phyloP scores from a whole-genome alignment of 345 rosid genomes.

The Cochlearia excelsa region DNA sequence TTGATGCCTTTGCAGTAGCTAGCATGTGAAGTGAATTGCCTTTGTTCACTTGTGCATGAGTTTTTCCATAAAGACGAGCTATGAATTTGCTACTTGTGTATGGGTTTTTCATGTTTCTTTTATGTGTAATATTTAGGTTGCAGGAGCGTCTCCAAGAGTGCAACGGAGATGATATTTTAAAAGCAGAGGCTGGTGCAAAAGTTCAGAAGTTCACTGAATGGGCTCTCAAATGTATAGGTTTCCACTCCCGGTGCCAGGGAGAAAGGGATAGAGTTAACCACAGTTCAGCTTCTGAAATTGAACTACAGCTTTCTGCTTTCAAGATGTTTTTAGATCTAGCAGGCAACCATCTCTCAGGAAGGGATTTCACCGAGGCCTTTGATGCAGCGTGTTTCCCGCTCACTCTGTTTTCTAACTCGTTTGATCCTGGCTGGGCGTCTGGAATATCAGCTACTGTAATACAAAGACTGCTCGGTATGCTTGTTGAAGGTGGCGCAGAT shows the following conservation, averaged over 20 bases:
- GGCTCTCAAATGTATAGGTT: slow-evolving; percentile 92
- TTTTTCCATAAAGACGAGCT: neutral
- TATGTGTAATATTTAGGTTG: slow-evolving; percentile 47
- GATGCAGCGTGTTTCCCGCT: slow-evolving; percentile 99
- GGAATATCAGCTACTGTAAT: slow-evolving; percentile 83
- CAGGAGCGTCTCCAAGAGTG: slow-evolving; percentile 94
- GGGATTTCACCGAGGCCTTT: slow-evolving; percentile 95
- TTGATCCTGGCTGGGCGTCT: slow-evolving; percentile 96
- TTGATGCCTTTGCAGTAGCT: neutral
- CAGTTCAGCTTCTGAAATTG: slow-evolving; percentile 73
- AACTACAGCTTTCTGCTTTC: slow-evolving; percentile 88
- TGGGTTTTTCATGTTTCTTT: too few relatives aligned
- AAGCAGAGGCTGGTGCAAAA: slow-evolving; percentile 91
- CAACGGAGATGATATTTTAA: slow-evolving; percentile 84
- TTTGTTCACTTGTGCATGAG: neutral
- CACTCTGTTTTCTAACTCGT: slow-evolving; percentile 83
- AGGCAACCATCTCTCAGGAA: slow-evolving; percentile 85
- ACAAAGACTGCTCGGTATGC: slow-evolving; percentile 78
- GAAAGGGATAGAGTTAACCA: slow-evolving; percentile 60
- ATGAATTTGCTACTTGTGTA: neutral
- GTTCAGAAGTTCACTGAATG: slow-evolving; percentile 96
- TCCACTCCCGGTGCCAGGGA: slow-evolving; percentile 85
- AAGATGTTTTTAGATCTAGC: slow-evolving; percentile 81
- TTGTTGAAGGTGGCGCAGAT: slow-evolving; percentile 96
- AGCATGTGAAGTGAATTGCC: slow-evolving; percentile 5